Evolutionary conservation across 164 flowering plant genomes (phyloP).

Genomic region (Tetrastigma voinierianum): DNA sequence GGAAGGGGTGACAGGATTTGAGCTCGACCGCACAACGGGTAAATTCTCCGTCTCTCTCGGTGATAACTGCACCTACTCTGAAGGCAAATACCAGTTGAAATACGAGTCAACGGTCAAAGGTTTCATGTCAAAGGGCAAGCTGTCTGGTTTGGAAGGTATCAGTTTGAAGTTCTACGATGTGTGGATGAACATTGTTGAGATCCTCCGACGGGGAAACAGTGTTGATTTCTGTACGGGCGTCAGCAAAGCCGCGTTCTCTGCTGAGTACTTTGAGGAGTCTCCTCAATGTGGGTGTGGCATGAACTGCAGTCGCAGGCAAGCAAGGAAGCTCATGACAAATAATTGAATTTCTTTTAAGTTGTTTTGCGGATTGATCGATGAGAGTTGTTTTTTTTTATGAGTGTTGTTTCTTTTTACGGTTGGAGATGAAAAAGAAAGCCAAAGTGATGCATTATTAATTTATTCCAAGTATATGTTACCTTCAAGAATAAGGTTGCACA

Average conservation of each 20-base stretch:
- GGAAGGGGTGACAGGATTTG: constrained; percentile 27
- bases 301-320: constrained; percentile 23
- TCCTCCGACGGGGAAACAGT: constrained; percentile 26
- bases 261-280: constrained; percentile 35
- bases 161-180: constrained; percentile 37
- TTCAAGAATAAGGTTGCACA: no score
- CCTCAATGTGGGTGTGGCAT: constrained; percentile 58
- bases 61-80: constrained; percentile 33
- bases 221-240: constrained; percentile 51
- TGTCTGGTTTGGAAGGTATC: constrained; percentile 33
- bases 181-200: constrained; percentile 48
- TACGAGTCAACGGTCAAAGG: constrained; percentile 34
- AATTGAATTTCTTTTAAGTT: constrained; percentile 25
- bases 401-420: background rate
- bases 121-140: constrained; percentile 19
- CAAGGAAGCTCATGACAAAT: constrained; percentile 13
- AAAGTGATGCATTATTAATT: no score
- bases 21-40: constrained; percentile 26
- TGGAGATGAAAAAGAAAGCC: no score
- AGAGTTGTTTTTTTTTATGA: constrained; percentile 1
- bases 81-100: constrained; percentile 31
- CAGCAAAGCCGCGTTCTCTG: constrained; percentile 31
- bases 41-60: constrained; percentile 30
- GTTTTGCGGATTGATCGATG: background rate
- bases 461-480: no score